phyloP scores from a whole-genome alignment of 495 filamentous ascomycete genomes.

The Lophiostoma macrostomum region DNA sequence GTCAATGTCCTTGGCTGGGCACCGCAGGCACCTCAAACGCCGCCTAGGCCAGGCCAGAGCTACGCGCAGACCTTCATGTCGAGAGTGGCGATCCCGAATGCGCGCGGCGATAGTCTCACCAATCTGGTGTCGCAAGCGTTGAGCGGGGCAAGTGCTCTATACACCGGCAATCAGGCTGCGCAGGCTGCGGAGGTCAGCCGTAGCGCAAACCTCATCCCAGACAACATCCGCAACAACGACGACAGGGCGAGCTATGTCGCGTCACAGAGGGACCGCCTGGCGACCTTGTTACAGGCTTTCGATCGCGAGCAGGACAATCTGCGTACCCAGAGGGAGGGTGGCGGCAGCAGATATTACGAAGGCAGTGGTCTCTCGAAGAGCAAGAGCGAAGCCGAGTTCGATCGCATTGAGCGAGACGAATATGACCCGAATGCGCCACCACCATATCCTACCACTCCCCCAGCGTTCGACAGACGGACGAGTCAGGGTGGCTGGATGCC shows the following conservation, averaged over 20 bases:
- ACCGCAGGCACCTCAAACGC: conserved; percentile 52
- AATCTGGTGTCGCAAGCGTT: conserved; percentile 71
- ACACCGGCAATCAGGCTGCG: conserved; percentile 47
- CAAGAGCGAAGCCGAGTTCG: conserved; percentile 74
- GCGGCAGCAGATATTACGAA: conserved; percentile 35
- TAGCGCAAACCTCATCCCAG: conserved; percentile 65
- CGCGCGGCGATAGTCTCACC: conserved; percentile 64
- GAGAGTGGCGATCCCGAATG: conserved; percentile 75
- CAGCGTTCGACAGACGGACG: conserved; percentile 44
- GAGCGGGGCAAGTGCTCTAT: conserved; percentile 46
- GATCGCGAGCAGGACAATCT: conserved; percentile 65
- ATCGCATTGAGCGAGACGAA: conserved; percentile 74
- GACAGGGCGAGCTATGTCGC: conserved; percentile 69
- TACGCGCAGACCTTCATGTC: conserved; percentile 81
- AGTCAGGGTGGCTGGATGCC: conserved; percentile 55
- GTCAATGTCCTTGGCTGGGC: conserved; percentile 70
- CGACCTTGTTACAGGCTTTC: conserved; percentile 66
- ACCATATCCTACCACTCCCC: conserved; percentile 30
- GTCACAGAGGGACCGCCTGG: conserved; percentile 69
- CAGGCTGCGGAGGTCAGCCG: conserved; percentile 53
- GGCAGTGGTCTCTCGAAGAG: conserved; percentile 63
- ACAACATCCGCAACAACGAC: conserved; percentile 53
- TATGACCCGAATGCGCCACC: conserved; percentile 36
- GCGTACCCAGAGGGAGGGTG: conserved; percentile 25
- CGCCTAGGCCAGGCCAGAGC: conserved; percentile 49